Evolutionary conservation across 2,329 filamentous ascomycete genomes (phyloP).

Genomic region (Calonectria hawksworthii): DNA sequence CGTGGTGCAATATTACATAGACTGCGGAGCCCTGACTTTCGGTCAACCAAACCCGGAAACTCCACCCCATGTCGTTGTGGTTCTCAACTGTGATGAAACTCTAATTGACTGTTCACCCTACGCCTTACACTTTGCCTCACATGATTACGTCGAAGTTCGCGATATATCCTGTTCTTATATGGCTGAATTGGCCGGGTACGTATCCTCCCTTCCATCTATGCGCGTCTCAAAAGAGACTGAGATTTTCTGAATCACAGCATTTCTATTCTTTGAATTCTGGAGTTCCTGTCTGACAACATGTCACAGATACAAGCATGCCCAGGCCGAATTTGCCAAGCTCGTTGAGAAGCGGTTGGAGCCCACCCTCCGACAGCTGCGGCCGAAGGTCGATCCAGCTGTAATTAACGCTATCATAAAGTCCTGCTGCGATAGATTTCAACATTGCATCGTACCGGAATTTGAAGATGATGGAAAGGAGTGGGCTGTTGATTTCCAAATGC

Average conservation of each 20-base stretch:
- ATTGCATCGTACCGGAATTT: background rate
- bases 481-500: background rate
- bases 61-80: background rate
- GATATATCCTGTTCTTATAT: slow-evolving; percentile 11
- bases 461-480: background rate
- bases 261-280: background rate
- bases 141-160: background rate
- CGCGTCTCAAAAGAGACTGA: background rate
- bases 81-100: slow-evolving; percentile 24
- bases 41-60: background rate
- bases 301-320: background rate
- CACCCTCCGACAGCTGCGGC: background rate
- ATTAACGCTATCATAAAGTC: background rate
- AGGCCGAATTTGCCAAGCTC: background rate
- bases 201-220: background rate
- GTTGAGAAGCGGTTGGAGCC: background rate
- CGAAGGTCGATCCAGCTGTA: background rate
- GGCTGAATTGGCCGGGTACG: slow-evolving; percentile 25
- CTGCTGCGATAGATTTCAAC: background rate
- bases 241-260: background rate
- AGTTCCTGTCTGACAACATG: background rate
- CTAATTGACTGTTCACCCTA: slow-evolving; percentile 24
- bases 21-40: background rate
- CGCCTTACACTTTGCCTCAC: background rate
- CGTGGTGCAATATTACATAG: slow-evolving; percentile 22